Evolutionary conservation across 352 stramenopile species (phyloP).

Genomic region (Phytophthora tentaculata): DNA sequence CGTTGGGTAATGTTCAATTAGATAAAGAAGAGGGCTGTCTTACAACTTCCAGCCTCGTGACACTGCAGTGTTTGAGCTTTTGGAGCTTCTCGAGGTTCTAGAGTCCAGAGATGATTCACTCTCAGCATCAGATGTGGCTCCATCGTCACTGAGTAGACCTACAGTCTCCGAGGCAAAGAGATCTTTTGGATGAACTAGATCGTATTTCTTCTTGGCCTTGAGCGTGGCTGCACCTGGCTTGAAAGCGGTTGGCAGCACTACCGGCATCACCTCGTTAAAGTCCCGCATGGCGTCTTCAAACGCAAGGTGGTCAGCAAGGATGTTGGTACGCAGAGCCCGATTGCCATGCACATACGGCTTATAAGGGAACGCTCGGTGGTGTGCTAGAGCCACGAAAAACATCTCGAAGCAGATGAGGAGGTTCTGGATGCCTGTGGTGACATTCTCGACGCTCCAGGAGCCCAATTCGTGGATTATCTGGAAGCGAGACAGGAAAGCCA

Average conservation of each 20-base stretch:
- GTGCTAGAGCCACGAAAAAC: constrained; percentile 96
- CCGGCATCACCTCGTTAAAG: constrained; percentile 92
- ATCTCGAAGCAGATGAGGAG: constrained; percentile 99
- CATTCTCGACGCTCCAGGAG: constrained; percentile 94
- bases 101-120: constrained; percentile 34
- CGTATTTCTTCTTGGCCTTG: constrained; percentile 64
- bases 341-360: constrained; percentile 76
- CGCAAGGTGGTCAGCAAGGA: constrained; percentile 94
- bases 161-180: constrained; percentile 54
- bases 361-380: constrained; percentile 96
- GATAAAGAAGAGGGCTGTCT: constrained; percentile 28
- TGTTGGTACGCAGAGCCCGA: constrained; percentile 62
- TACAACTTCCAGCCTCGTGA: constrained; percentile 75
- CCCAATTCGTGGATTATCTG: constrained; percentile 92
- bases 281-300: constrained; percentile 94
- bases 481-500: constrained; percentile 90
- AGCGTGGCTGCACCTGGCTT: constrained; percentile 70
- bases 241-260: constrained; percentile 83
- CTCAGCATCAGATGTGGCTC: constrained; percentile 29
- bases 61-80: constrained; percentile 15
- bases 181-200: constrained; percentile 39
- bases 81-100: constrained; percentile 26
- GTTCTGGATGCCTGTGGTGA: constrained; percentile 97
- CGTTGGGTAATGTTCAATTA: constrained; percentile 41
- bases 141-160: constrained; percentile 56